Evolutionary conservation across 108 stramenopile species (phyloP).

Genomic region (Craspedostauros australis): DNA sequence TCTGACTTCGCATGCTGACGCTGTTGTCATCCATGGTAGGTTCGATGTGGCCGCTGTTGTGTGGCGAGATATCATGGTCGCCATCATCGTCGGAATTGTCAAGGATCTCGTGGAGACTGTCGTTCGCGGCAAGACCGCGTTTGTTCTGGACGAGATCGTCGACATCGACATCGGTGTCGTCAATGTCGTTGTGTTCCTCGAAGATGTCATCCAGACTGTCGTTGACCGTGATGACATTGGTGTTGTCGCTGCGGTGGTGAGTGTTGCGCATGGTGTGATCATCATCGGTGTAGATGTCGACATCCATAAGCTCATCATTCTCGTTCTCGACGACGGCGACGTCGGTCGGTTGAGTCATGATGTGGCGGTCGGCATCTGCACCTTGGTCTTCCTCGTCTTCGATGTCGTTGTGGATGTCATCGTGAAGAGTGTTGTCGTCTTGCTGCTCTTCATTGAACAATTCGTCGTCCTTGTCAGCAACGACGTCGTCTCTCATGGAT

Average conservation of each 20-base stretch:
- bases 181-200: neutral
- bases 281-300: neutral
- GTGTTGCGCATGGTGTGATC: neutral
- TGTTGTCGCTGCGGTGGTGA: neutral
- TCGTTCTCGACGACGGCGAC: neutral
- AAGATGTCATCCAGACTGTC: neutral
- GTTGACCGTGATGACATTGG: neutral
- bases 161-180: neutral
- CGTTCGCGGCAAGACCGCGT: too few relatives aligned
- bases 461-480: neutral
- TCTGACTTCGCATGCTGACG: too few relatives aligned
- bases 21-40: too few relatives aligned
- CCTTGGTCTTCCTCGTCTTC: constrained; percentile 1
- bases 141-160: neutral
- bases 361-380: neutral
- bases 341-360: neutral
- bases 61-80: too few relatives aligned
- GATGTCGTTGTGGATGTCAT: neutral
- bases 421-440: neutral
- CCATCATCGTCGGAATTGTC: too few relatives aligned
- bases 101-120: too few relatives aligned
- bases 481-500: neutral
- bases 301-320: neutral
- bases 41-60: too few relatives aligned
- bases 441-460: neutral